These are phyloP conservation scores for Dictyostelium purpureum DNA, from an alignment of 78 protist genomes.

Conservation along the genomic window DNA sequence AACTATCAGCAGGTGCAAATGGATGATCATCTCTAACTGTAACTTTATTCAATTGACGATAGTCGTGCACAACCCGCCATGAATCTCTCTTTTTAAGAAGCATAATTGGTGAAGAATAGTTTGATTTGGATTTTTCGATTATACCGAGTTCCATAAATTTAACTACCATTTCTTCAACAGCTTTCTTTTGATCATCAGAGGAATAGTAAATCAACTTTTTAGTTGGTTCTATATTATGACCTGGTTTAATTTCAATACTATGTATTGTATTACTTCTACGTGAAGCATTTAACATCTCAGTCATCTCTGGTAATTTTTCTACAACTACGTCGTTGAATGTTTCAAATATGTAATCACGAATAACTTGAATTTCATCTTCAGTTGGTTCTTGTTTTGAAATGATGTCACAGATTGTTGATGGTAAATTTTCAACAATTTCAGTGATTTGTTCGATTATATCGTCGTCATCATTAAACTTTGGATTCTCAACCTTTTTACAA, in stretches of 20 bases:
- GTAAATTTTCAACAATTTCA: not conserved
- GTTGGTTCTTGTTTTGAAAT: no score
- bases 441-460: not conserved
- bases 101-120: not conserved
- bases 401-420: not conserved
- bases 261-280: not conserved
- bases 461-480: not conserved
- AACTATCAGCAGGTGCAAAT: no score
- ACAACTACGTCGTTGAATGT: not conserved
- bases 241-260: not conserved
- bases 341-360: not conserved
- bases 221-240: not conserved
- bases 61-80: not conserved
- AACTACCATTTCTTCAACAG: not conserved
- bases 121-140: not conserved
- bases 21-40: no score
- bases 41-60: not conserved
- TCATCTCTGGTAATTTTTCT: not conserved
- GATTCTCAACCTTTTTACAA: no score
- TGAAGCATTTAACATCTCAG: not conserved
- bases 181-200: not conserved
- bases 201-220: not conserved
- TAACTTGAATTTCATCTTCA: not conserved
- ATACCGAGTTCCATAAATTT: not conserved
- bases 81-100: not conserved